A percentile compares a stretch with the other conserved stretches of the same genome.
phyloP scores from a whole-genome alignment of 441 rosid genomes.

The Euphorbia celastroides region DNA sequence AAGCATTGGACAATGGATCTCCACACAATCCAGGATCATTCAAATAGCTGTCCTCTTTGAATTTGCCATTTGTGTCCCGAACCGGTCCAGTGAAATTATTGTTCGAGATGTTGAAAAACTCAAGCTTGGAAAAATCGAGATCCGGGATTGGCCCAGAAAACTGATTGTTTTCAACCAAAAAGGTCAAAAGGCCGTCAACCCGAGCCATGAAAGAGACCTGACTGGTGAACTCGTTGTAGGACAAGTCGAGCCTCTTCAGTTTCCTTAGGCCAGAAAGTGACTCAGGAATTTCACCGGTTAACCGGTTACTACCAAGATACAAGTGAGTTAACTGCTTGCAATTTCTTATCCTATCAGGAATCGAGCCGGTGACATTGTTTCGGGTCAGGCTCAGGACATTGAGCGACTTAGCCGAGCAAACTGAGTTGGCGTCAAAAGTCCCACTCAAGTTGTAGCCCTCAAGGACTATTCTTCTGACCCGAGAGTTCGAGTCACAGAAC shows the following conservation, averaged over 20 bases:
- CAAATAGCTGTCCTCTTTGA: constrained; percentile 33
- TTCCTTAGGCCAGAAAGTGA: constrained; percentile 34
- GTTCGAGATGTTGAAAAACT: constrained; percentile 47
- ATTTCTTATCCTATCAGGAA: constrained; percentile 36
- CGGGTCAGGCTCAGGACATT: constrained; percentile 40
- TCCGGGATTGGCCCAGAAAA: constrained; percentile 39
- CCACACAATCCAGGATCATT: constrained; percentile 51
- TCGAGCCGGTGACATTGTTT: constrained; percentile 31
- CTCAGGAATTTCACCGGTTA: constrained; percentile 42
- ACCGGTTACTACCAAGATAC: constrained; percentile 31
- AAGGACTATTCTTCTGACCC: constrained; percentile 41
- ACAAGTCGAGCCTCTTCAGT: constrained; percentile 42
- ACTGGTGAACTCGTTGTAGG: constrained; percentile 43
- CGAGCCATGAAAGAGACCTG: constrained; percentile 35
- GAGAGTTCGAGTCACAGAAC: constrained; percentile 20
- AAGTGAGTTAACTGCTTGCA: constrained; percentile 44
- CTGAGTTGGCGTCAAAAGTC: constrained; percentile 31
- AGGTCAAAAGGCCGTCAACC: constrained; percentile 34
- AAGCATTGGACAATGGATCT: constrained; percentile 27
- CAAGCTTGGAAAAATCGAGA: constrained; percentile 41
- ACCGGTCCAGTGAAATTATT: constrained; percentile 48
- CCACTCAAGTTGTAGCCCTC: constrained; percentile 40
- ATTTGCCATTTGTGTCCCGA: constrained; percentile 38
- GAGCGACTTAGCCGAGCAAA: constrained; percentile 39
- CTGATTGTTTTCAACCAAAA: constrained; percentile 44